A percentile compares a stretch with the other conserved stretches of the same genome.
Conservation (phyloP, 129 eudicot genomes). For the Chrysanthemum seticuspe region DNA sequence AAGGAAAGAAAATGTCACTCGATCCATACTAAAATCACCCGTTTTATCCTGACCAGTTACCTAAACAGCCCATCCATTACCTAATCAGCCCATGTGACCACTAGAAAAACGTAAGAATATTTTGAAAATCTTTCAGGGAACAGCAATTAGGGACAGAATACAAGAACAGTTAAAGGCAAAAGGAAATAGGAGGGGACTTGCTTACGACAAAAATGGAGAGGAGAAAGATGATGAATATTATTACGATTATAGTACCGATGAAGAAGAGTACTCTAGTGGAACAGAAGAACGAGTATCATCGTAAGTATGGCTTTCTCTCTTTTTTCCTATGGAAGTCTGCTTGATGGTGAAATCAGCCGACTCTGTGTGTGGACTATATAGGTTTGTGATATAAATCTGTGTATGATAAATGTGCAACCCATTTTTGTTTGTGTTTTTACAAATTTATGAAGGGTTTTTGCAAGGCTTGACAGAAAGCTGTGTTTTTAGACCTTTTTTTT, state of each 20-base stretch:
- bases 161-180: constrained; percentile 68
- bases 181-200: constrained; percentile 32
- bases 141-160: constrained; percentile 84
- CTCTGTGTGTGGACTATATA: constrained; percentile 24
- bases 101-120: neutral
- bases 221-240: constrained; percentile 45
- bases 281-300: constrained; percentile 22
- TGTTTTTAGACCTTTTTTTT: neutral
- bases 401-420: constrained; percentile 22
- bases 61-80: neutral
- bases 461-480: neutral
- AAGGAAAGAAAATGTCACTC: no score
- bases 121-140: constrained; percentile 50
- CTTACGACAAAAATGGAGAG: constrained; percentile 33
- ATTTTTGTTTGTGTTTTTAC: constrained; percentile 7
- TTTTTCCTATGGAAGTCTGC: neutral
- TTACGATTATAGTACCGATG: constrained; percentile 51
- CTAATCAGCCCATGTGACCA: neutral
- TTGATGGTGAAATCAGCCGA: neutral
- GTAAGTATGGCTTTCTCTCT: neutral
- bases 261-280: constrained; percentile 52
- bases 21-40: neutral
- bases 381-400: constrained; percentile 29
- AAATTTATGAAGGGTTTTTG: constrained; percentile 10
- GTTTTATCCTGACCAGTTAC: neutral